Evolutionary conservation across 108 stramenopile genomes (phyloP).

Genomic region (Cyclotella atomus): DNA sequence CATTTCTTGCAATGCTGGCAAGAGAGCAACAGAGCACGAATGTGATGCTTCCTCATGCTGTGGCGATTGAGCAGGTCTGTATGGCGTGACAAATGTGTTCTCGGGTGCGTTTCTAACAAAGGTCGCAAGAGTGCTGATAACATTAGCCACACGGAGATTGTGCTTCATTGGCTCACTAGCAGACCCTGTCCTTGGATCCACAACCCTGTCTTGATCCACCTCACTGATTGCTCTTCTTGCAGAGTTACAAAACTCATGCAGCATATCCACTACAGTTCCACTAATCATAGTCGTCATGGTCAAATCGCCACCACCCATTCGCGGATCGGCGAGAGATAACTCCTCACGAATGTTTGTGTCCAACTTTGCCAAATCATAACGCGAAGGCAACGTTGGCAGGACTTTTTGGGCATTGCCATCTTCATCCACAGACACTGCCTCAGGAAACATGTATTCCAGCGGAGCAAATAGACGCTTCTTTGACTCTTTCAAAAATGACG

Average conservation of each 20-base stretch:
- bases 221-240: constrained; percentile 75
- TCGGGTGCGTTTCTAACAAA: constrained; percentile 72
- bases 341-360: constrained; percentile 83
- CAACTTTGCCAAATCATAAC: constrained; percentile 81
- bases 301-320: constrained; percentile 86
- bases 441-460: constrained; percentile 83
- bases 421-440: constrained; percentile 76
- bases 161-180: constrained; percentile 74
- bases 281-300: constrained; percentile 78
- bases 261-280: constrained; percentile 71
- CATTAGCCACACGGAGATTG: constrained; percentile 77
- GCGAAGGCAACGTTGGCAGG: constrained; percentile 71
- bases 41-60: constrained; percentile 85
- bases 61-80: constrained; percentile 75
- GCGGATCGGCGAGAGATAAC: constrained; percentile 79
- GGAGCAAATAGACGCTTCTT: constrained; percentile 72
- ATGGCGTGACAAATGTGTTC: constrained; percentile 84
- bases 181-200: constrained; percentile 53
- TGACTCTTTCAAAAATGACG: constrained; percentile 74
- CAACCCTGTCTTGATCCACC: constrained; percentile 54
- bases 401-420: constrained; percentile 67
- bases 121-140: constrained; percentile 53
- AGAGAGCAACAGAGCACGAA: constrained; percentile 65
- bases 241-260: constrained; percentile 67
- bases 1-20: constrained; percentile 74